These are phyloP conservation scores for Bruguiera sexangula DNA, from an alignment of 345 rosid species.

Conservation along the genomic window DNA sequence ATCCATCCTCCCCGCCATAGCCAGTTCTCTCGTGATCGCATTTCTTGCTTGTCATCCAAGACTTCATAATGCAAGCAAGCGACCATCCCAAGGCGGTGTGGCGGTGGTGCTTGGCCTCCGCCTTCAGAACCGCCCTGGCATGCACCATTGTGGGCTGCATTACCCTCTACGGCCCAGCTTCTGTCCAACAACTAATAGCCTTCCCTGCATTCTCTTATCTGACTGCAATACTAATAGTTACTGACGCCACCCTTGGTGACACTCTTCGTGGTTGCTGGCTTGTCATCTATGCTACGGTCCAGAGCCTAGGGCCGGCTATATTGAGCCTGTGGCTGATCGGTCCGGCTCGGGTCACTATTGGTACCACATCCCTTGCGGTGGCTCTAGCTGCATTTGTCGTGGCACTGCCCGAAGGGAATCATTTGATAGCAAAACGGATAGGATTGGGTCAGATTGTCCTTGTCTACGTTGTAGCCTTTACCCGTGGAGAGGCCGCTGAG, in stretches of 20 bases:
- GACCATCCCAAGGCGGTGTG: slow-evolving; percentile 51
- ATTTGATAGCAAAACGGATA: slow-evolving; percentile 60
- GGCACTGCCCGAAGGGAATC: slow-evolving; percentile 56
- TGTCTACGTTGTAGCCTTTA: slow-evolving; percentile 54
- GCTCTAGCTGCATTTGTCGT: slow-evolving; percentile 57
- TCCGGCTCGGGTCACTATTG: slow-evolving; percentile 51
- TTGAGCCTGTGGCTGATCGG: slow-evolving; percentile 59
- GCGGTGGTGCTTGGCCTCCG: slow-evolving; percentile 62
- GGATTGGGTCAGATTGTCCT: slow-evolving; percentile 81
- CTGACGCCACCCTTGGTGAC: slow-evolving; percentile 81
- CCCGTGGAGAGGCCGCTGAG: slow-evolving; percentile 48
- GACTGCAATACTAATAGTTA: slow-evolving; percentile 49
- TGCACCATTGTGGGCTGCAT: slow-evolving; percentile 60
- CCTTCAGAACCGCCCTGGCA: slow-evolving; percentile 71
- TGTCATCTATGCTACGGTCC: slow-evolving; percentile 64
- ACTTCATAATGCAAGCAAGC: neutral
- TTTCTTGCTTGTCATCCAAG: too few species aligned
- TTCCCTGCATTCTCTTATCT: slow-evolving; percentile 88
- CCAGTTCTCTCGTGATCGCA: too few species aligned
- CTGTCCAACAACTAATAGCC: slow-evolving; percentile 40
- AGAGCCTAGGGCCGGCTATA: slow-evolving; percentile 66
- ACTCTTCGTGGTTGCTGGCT: slow-evolving; percentile 68
- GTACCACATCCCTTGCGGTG: slow-evolving; percentile 56
- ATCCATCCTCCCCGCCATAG: too few species aligned
- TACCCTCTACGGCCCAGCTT: slow-evolving; percentile 65